These are phyloP conservation scores for Porphyrellus cyaneotinctus DNA, from an alignment of 768 basidiomycete genomes.

Conservation along the genomic window DNA sequence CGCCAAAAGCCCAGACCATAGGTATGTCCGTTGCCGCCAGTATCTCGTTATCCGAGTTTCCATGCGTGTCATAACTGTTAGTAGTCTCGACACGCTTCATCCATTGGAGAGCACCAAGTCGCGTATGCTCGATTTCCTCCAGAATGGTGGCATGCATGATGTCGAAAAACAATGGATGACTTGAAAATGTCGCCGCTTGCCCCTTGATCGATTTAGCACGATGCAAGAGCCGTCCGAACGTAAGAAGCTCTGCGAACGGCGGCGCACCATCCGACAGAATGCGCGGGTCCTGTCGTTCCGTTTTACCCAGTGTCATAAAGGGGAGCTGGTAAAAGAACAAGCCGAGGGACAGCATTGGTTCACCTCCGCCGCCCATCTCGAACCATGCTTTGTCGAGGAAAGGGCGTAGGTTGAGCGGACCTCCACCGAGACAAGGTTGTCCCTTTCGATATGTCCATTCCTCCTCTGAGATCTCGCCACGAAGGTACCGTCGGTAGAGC, in stretches of 20 bases:
- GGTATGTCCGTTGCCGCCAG: conserved; percentile 7
- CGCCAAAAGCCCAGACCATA: conserved; percentile 11
- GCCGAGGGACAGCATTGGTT: conserved; percentile 41
- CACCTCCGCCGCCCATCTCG: conserved; percentile 38
- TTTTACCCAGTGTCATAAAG: conserved; percentile 41
- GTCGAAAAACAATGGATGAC: conserved; percentile 47
- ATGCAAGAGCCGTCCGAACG: conserved; percentile 42
- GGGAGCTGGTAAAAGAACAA: conserved; percentile 44
- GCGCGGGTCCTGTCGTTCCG: neutral
- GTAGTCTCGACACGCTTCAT: conserved; percentile 13
- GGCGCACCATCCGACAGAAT: conserved; percentile 31
- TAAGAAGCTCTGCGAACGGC: conserved; percentile 37
- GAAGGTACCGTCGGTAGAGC: conserved; percentile 38
- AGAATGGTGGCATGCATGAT: conserved; percentile 22
- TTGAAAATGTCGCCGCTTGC: conserved; percentile 32
- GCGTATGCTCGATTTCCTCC: neutral
- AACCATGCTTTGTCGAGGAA: conserved; percentile 47
- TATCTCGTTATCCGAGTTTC: neutral
- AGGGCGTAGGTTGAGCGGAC: conserved; percentile 47
- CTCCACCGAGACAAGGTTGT: neutral
- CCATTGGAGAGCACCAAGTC: conserved; percentile 19
- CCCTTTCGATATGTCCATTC: conserved; percentile 1
- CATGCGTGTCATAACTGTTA: neutral
- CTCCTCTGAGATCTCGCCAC: conserved; percentile 2
- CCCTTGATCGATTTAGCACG: conserved; percentile 36